These are phyloP conservation scores for Chlorella variabilis DNA, from an alignment of 163 green algal species.

Conservation along the genomic window DNA sequence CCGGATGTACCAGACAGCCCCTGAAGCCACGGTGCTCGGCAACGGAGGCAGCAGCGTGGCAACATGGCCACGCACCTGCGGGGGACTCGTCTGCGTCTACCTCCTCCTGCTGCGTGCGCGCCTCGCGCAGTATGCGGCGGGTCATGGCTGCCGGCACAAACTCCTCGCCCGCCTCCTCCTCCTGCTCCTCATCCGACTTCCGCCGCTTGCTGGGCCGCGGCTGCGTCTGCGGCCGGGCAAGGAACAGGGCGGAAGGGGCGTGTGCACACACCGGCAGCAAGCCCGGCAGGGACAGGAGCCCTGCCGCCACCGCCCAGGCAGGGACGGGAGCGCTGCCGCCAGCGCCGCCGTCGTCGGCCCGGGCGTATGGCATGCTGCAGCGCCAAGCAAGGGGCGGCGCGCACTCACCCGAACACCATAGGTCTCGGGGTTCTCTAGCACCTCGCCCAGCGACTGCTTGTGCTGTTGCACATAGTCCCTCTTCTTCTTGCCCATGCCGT, in stretches of 20 bases:
- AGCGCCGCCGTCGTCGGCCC: not conserved
- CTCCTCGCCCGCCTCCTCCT: constrained; percentile 53
- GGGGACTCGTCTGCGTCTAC: constrained; percentile 68
- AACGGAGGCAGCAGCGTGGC: no score
- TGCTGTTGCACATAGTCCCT: constrained; percentile 52
- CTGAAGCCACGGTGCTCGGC: no score
- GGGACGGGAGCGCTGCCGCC: not conserved
- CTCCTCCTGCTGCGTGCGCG: constrained; percentile 80
- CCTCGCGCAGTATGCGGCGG: constrained; percentile 71
- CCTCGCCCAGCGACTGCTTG: constrained; percentile 68
- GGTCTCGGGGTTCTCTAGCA: constrained; percentile 73
- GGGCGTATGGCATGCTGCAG: not conserved
- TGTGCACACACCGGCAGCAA: no score
- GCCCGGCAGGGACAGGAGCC: no score
- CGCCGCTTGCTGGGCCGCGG: constrained; percentile 42
- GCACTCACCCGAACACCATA: constrained; percentile 73
- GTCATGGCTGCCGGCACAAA: constrained; percentile 55
- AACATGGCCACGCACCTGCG: not conserved
- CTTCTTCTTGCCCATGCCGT: constrained; percentile 53
- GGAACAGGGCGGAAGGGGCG: no score
- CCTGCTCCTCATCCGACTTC: constrained; percentile 40
- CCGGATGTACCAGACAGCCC: no score
- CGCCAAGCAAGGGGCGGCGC: not conserved
- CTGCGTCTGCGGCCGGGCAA: constrained; percentile 54
- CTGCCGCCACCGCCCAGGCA: no score